Conservation (phyloP, 192 early-diverging fungal species). For the Dissophora globulifera region DNA sequence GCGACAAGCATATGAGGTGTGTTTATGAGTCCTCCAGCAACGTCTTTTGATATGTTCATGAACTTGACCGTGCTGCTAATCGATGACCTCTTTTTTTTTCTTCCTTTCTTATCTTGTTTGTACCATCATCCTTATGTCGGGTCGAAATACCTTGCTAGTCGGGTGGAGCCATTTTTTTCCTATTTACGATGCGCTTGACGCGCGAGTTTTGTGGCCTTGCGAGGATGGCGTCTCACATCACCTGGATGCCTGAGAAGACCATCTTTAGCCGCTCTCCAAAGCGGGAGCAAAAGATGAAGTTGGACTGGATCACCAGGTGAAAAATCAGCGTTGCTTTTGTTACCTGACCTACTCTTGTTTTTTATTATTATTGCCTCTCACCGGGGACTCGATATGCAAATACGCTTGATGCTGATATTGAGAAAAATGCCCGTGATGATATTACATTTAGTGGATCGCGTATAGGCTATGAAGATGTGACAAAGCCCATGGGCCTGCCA, state of each 20-base stretch:
- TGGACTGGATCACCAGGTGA: conserved; percentile 23
- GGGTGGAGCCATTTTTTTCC: background rate
- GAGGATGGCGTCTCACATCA: conserved; percentile 23
- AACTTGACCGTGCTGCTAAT: no score
- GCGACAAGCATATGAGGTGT: conserved; percentile 5
- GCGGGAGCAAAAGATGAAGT: conserved; percentile 15
- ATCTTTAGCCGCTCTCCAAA: conserved; percentile 29
- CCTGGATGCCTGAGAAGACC: conserved; percentile 17
- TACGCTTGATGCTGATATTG: no score
- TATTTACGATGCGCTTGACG: conserved; percentile 14
- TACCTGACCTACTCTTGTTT: no score
- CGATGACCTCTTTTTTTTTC: no score
- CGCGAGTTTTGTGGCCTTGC: conserved; percentile 26
- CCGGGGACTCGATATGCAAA: no score
- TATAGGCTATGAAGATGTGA: conserved; percentile 7
- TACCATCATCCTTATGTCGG: no score
- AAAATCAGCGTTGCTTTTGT: no score
- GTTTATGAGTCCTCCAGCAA: background rate
- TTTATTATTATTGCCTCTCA: background rate
- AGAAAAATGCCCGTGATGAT: no score
- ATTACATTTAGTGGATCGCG: no score
- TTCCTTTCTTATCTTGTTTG: no score
- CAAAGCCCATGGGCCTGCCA: background rate
- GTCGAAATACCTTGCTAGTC: no score
- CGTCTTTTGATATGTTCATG: no score